phyloP scores from a whole-genome alignment of 768 basidiomycete genomes.

The Pleurotus pulmonarius region DNA sequence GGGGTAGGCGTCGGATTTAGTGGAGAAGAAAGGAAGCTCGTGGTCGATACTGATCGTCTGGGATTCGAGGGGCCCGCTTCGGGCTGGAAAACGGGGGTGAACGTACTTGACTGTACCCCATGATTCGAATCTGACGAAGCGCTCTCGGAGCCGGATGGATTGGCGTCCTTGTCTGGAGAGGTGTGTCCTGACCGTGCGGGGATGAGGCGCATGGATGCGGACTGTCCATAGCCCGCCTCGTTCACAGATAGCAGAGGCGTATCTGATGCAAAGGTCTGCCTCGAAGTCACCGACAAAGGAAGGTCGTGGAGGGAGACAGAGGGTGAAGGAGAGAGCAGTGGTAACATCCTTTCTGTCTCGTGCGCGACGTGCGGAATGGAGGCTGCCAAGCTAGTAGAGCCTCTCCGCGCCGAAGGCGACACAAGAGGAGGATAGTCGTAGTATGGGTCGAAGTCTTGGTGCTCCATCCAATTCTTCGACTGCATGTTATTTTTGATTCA shows the following conservation, averaged over 20 bases:
- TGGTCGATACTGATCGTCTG: not conserved
- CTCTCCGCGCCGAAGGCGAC: not conserved
- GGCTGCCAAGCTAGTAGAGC: not conserved
- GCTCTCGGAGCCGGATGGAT: not conserved
- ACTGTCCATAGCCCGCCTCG: constrained; percentile 4
- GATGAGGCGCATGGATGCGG: constrained; percentile 3
- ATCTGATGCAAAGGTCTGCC: constrained; percentile 2
- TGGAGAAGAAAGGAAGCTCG: constrained; percentile 3
- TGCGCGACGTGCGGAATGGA: constrained; percentile 7
- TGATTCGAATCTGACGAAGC: not conserved
- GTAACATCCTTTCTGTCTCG: constrained; percentile 7
- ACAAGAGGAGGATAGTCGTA: constrained; percentile 1
- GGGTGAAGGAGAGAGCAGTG: not conserved
- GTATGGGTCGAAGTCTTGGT: constrained; percentile 8
- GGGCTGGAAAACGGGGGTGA: not conserved
- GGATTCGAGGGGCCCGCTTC: constrained; percentile 4
- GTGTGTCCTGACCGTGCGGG: not conserved
- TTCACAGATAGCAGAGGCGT: not conserved
- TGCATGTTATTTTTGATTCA: constrained; percentile 1
- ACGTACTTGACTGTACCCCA: not conserved
- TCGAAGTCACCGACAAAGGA: constrained; percentile 4
- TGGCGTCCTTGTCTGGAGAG: not conserved
- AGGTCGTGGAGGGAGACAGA: not conserved
- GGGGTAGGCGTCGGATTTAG: not conserved
- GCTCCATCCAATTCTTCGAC: constrained; percentile 4